These are phyloP conservation scores for Eutrema japonicum DNA, from an alignment of 345 rosid genomes.

Conservation along the genomic window DNA sequence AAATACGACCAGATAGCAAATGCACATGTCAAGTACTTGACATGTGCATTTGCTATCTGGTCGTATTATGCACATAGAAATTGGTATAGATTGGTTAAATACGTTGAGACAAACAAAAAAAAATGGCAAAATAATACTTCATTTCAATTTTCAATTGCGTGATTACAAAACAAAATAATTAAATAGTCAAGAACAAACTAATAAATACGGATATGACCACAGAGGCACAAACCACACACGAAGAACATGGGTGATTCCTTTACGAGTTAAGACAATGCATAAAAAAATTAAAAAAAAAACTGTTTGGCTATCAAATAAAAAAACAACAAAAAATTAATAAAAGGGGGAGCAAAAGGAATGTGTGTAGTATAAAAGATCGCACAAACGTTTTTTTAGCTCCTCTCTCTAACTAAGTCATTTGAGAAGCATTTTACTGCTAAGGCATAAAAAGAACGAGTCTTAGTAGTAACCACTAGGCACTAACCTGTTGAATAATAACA, in stretches of 20 bases:
- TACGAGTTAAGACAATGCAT: too few species aligned
- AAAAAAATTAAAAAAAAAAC: neutral
- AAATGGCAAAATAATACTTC: neutral
- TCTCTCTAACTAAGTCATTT: neutral
- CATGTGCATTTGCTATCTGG: too few species aligned
- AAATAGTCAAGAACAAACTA: neutral
- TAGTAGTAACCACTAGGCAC: neutral
- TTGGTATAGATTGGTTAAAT: neutral
- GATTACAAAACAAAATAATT: neutral
- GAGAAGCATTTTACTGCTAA: slow-evolving; percentile 8
- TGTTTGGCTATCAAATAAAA: neutral
- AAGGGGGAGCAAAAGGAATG: neutral
- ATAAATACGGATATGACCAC: neutral
- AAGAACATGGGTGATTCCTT: neutral
- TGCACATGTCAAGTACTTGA: slow-evolving; percentile 11
- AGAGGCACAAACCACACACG: neutral
- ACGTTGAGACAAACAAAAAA: neutral
- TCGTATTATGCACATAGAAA: neutral
- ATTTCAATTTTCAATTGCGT: neutral
- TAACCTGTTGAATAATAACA: neutral
- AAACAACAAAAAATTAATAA: neutral
- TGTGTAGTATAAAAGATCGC: neutral
- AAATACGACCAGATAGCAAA: neutral
- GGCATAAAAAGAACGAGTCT: neutral
- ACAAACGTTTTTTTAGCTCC: neutral